phyloP scores from a whole-genome alignment of 345 rosid genomes.

The Eucalyptus paniculata region DNA sequence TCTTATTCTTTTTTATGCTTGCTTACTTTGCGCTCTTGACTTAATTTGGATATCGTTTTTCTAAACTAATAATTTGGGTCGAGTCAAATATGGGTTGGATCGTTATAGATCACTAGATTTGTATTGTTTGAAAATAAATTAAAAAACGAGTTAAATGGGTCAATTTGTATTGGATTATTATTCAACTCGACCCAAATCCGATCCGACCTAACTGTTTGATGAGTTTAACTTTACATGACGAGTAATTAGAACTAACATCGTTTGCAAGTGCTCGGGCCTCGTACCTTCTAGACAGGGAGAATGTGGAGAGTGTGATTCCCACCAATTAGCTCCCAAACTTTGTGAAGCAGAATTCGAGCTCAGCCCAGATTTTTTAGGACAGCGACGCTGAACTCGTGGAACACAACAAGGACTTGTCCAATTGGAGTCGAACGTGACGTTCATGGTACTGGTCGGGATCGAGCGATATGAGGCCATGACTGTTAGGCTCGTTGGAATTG shows the following conservation, averaged over 20 bases:
- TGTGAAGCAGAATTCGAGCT: background rate
- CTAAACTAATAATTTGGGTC: too few relatives aligned
- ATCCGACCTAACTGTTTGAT: fast-evolving
- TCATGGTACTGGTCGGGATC: background rate
- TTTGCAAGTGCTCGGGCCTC: background rate
- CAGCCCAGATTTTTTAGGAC: background rate
- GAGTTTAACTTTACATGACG: background rate
- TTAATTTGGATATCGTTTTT: too few relatives aligned
- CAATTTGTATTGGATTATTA: too few relatives aligned
- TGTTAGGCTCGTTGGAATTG: background rate
- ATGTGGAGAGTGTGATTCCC: background rate
- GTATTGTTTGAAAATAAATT: fast-evolving
- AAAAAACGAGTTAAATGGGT: fast-evolving
- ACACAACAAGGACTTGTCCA: background rate
- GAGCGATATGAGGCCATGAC: background rate
- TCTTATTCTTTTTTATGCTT: fast-evolving
- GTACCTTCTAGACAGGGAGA: background rate
- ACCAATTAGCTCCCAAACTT: background rate
- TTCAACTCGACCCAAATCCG: background rate
- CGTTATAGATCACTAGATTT: too few relatives aligned
- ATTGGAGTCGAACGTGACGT: background rate
- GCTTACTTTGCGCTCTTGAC: fast-evolving
- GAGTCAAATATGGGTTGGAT: too few relatives aligned
- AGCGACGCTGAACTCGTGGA: background rate
- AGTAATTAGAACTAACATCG: background rate